These are phyloP conservation scores for Lachancea dasiensis DNA, from an alignment of 805 yeast genomes.

Conservation along the genomic window DNA sequence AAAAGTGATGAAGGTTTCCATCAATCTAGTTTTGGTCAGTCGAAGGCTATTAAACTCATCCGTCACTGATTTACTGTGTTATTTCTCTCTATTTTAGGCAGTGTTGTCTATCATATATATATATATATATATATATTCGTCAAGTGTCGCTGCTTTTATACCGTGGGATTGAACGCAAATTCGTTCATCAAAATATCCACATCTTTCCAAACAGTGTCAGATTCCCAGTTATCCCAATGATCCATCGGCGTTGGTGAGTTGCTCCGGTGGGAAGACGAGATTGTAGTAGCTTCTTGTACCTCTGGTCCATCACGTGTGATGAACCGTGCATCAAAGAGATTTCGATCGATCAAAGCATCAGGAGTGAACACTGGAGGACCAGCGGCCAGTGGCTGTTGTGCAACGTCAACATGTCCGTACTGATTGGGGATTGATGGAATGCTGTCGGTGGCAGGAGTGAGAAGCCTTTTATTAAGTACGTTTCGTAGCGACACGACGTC, in stretches of 20 bases:
- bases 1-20: neutral
- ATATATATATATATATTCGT: no score
- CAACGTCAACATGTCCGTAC: no score
- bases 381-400: no score
- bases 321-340: neutral
- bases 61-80: neutral
- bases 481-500: constrained; percentile 19
- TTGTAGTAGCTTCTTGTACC: neutral
- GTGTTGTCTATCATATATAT: no score
- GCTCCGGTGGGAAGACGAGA: constrained; percentile 1
- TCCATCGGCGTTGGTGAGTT: constrained; percentile 31
- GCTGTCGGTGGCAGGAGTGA: no score
- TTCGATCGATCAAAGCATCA: constrained; percentile 3
- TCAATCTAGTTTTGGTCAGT: neutral
- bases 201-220: constrained; percentile 55
- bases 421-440: no score
- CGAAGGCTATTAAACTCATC: neutral
- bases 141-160: no score
- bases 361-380: neutral
- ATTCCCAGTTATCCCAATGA: constrained; percentile 39
- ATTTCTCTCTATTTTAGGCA: no score
- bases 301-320: neutral
- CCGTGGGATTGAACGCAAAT: constrained; percentile 72
- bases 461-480: constrained; percentile 12
- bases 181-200: constrained; percentile 88